Percentiles rank a stretch among this genome's conserved stretches.
These are phyloP conservation scores for Stipa capillata DNA, from an alignment of 176 grass and related monocot genomes.

Conservation along the genomic window DNA sequence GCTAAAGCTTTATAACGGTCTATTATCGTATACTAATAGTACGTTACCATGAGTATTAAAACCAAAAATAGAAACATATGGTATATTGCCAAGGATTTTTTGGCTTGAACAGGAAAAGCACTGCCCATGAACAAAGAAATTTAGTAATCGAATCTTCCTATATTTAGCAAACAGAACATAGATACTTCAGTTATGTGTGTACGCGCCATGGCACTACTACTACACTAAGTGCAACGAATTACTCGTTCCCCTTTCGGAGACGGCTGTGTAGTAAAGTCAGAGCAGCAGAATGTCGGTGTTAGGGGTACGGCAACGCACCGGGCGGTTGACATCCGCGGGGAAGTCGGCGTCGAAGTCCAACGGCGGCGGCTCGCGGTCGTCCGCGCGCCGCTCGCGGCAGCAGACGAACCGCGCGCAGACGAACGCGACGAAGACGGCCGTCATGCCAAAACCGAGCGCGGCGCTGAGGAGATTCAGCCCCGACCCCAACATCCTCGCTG, in stretches of 20 bases:
- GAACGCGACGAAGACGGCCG: constrained; percentile 62
- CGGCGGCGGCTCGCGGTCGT: constrained; percentile 9
- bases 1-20: not conserved
- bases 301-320: constrained; percentile 35
- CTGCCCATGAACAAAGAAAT: not conserved
- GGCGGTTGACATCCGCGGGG: constrained; percentile 31
- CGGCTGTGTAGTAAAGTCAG: not conserved
- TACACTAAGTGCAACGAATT: not conserved
- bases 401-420: constrained; percentile 68
- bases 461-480: constrained; percentile 71
- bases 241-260: not conserved
- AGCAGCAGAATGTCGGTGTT: too few species aligned
- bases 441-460: constrained; percentile 82
- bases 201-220: not conserved
- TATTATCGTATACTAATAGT: not conserved
- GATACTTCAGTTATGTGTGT: not conserved
- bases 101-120: not conserved
- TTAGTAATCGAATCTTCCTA: not conserved
- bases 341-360: constrained; percentile 37
- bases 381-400: constrained; percentile 22
- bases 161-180: not conserved
- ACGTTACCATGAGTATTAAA: not conserved
- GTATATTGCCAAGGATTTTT: not conserved
- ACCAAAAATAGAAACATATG: not conserved
- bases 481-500: constrained; percentile 36